Evolutionary conservation across 768 basidiomycete species (phyloP), one percentile per base, ranked within the genome.

Genomic region (Candolleomyces eurysporus): DNA sequence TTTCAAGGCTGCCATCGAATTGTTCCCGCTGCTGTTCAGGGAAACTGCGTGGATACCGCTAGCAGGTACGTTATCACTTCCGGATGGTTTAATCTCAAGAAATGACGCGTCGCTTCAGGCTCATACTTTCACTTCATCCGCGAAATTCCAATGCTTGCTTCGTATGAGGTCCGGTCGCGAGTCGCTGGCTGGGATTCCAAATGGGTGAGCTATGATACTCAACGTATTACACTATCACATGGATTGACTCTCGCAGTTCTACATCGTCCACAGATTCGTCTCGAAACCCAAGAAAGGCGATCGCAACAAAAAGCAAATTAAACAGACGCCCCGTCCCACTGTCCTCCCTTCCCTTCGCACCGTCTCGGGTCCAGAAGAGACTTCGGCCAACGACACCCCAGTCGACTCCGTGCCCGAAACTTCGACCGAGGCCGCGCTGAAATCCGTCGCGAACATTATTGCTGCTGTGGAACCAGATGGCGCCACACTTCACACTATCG

Each of bases 171-270:
- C 9, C 76, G 85, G 45, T 67, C 83, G 13, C 76, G 70, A 26
- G 71, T 90, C 3, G 86, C 75, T 11, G 75, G 81, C 5, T 92
- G 91, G 91, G 90, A 91, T 56, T 74, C 86, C 42, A 92, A 92
- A 83, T 92, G 90, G 90, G 89, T 89, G 66, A 52, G 84, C 72
- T 19, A 6, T 36, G 36, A 36, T 36, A 11, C 56, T 46, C 39
- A 46, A 9, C 19, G 7, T 6, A 21, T 43, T 11, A 19, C 45
- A 17, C 49, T 48, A 36, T 36, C 26, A 26, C 26, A 26, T 26
- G 26, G 36, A 36, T 11, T 36, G 36, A 36, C 36, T 36, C 36
- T 7, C 30, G 19, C 42, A 91, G 90, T 32, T 89, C 26, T 91
- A 86, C 68, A 31, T 88, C 52, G 71, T 89, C 32, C 79, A 79